Percentiles rank a stretch among this genome's conserved stretches.
Evolutionary conservation across 2,329 filamentous ascomycete genomes (phyloP).

Genomic region (Myriosclerotinia curreyana): DNA sequence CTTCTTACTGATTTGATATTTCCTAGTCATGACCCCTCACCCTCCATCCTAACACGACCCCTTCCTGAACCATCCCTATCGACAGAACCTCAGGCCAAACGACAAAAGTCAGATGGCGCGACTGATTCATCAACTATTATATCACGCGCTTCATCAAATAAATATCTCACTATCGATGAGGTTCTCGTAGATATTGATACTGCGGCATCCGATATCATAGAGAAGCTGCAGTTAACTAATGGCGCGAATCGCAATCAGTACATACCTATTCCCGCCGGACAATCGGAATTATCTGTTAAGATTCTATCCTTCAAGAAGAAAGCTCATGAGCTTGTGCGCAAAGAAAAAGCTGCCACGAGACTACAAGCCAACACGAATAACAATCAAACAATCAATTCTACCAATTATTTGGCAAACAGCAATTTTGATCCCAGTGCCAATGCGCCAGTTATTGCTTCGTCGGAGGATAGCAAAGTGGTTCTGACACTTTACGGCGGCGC

Average conservation of each 20-base stretch:
- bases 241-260: conserved; percentile 32
- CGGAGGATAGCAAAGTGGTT: conserved; percentile 55
- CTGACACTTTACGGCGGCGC: conserved; percentile 76
- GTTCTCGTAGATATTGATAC: conserved; percentile 57
- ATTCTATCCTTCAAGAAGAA: conserved; percentile 54
- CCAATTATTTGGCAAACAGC: conserved; percentile 26
- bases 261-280: conserved; percentile 26
- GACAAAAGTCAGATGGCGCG: conserved; percentile 54
- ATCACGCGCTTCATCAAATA: conserved; percentile 41
- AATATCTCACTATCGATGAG: conserved; percentile 62
- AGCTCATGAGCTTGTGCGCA: conserved; percentile 59
- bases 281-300: conserved; percentile 34
- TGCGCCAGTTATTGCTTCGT: conserved; percentile 39
- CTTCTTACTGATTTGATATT: conserved; percentile 30
- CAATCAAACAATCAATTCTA: conserved; percentile 22
- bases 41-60: conserved; percentile 54
- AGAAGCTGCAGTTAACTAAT: conserved; percentile 46
- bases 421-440: conserved; percentile 25
- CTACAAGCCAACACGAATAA: conserved; percentile 39
- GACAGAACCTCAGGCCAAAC: conserved; percentile 56
- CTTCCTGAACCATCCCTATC: conserved; percentile 46
- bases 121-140: conserved; percentile 45
- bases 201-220: conserved; percentile 48
- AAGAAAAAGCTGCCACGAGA: conserved; percentile 55
- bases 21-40: conserved; percentile 52